phyloP scores from a whole-genome alignment of 176 grass and related monocot genomes.

The Poa annua region DNA sequence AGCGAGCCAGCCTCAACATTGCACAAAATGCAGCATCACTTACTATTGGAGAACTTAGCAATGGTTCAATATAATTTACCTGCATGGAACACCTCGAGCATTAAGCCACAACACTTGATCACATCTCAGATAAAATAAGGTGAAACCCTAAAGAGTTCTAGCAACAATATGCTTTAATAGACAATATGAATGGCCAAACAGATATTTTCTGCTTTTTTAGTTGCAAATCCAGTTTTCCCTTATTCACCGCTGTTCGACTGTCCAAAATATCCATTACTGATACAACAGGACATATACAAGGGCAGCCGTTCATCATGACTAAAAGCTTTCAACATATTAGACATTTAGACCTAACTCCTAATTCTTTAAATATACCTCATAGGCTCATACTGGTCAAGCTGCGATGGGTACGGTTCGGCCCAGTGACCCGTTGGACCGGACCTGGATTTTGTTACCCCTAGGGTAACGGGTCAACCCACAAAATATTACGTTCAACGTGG shows the following conservation, averaged over 20 bases:
- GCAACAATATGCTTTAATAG: neutral
- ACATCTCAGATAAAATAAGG: neutral
- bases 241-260: neutral
- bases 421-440: no score
- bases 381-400: no score
- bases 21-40: conserved; percentile 80
- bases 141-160: conserved; percentile 8
- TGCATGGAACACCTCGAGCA: conserved; percentile 44
- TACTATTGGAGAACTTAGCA: conserved; percentile 86
- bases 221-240: conserved; percentile 18
- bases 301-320: neutral
- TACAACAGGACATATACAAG: conserved; percentile 14
- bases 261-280: neutral
- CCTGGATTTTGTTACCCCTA: no score
- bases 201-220: conserved; percentile 6
- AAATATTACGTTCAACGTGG: no score
- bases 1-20: conserved; percentile 79
- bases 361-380: neutral
- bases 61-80: conserved; percentile 83
- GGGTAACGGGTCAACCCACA: no score
- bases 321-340: neutral
- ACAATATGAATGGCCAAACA: conserved; percentile 17
- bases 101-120: conserved; percentile 12
- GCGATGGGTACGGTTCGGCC: no score
- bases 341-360: neutral